These are phyloP conservation scores for Aquilaria sinensis DNA, from an alignment of 345 rosid species.

Conservation along the genomic window DNA sequence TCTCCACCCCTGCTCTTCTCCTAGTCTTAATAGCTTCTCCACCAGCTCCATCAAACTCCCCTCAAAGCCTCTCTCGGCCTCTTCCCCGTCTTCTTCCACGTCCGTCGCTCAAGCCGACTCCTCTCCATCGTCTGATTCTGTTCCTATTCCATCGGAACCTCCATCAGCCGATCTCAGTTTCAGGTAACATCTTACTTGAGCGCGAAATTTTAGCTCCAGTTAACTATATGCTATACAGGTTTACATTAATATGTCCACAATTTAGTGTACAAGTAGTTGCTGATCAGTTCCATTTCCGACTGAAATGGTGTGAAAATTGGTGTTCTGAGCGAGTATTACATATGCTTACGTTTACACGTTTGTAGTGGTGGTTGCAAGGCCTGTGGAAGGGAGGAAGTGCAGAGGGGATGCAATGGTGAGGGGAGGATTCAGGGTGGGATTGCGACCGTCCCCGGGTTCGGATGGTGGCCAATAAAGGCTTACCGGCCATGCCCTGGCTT, in stretches of 20 bases:
- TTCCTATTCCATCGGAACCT: constrained; percentile 21
- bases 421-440: constrained; percentile 99
- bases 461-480: constrained; percentile 99
- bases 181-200: constrained; percentile 25
- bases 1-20: constrained; percentile 16
- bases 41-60: constrained; percentile 18
- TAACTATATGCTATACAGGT: too few relatives aligned
- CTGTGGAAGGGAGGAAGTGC: constrained; percentile 74
- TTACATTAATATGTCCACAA: not conserved
- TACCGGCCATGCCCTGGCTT: constrained; percentile 91
- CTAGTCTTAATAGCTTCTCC: not conserved
- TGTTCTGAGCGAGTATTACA: not conserved
- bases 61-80: constrained; percentile 27
- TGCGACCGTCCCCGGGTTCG: constrained; percentile 88
- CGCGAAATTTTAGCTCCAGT: too few relatives aligned
- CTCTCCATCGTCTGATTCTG: constrained; percentile 17
- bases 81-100: constrained; percentile 35
- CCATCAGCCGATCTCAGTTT: constrained; percentile 23
- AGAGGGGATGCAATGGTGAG: constrained; percentile 88
- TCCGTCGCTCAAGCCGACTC: constrained; percentile 31
- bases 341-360: constrained; percentile 1
- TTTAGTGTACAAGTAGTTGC: not conserved
- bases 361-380: constrained; percentile 51
- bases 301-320: not conserved
- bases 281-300: not conserved